Evolutionary conservation across 2,329 filamentous ascomycete genomes (phyloP).

Genomic region (Akanthomyces lecanii): DNA sequence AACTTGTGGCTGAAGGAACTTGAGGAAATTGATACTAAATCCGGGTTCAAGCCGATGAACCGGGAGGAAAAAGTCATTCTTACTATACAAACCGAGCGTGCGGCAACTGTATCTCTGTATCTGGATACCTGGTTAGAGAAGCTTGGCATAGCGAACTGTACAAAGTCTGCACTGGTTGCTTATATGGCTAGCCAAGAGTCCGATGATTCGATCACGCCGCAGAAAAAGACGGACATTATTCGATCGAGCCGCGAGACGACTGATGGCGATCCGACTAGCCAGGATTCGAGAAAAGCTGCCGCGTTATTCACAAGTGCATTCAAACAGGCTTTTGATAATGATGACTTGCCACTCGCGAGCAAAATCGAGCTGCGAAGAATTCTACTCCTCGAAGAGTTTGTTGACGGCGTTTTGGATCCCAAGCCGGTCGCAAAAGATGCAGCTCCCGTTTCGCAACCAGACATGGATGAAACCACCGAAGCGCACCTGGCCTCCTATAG

Average conservation of each 20-base stretch:
- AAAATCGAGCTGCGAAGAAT: slow-evolving; percentile 49
- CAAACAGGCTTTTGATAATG: slow-evolving; percentile 47
- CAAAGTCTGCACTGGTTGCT: slow-evolving; percentile 48
- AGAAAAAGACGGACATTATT: slow-evolving; percentile 50
- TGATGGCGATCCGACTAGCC: slow-evolving; percentile 30
- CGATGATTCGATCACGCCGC: slow-evolving; percentile 47
- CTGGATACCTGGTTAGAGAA: slow-evolving; percentile 50
- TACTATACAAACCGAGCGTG: slow-evolving; percentile 48
- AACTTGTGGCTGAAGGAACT: slow-evolving; percentile 54
- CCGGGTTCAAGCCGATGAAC: slow-evolving; percentile 52
- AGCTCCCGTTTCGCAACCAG: slow-evolving; percentile 29
- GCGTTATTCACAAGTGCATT: slow-evolving; percentile 55
- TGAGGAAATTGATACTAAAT: slow-evolving; percentile 53
- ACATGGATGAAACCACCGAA: slow-evolving; percentile 40
- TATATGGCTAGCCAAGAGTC: slow-evolving; percentile 48
- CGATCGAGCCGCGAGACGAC: slow-evolving; percentile 44
- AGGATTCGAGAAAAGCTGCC: slow-evolving; percentile 40
- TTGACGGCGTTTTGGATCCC: slow-evolving; percentile 50
- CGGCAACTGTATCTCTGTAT: slow-evolving; percentile 48
- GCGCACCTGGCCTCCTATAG: slow-evolving; percentile 51
- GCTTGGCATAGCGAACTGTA: slow-evolving; percentile 48
- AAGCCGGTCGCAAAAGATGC: slow-evolving; percentile 50
- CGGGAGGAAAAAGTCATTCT: slow-evolving; percentile 47
- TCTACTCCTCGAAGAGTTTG: slow-evolving; percentile 48
- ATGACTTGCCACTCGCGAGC: slow-evolving; percentile 28